Base-by-base conservation (phyloP, 495 filamentous ascomycete genomes). In the Sabuloglossum arenarium region DNA sequence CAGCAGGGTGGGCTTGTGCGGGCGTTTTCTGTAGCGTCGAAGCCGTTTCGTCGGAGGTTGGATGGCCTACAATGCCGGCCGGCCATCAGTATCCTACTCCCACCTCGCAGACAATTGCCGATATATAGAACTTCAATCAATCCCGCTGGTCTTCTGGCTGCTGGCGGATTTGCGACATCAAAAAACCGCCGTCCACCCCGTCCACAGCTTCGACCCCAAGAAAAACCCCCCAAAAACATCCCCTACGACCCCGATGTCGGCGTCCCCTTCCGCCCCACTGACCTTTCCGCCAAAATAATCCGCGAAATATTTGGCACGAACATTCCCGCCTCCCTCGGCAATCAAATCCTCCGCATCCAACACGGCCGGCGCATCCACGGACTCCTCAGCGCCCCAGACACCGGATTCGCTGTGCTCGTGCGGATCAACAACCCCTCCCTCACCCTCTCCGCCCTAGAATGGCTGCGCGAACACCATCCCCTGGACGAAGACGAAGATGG, bases 401-500 rank as follows among this genome's bases (percentile, higher is more conserved):
- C 8, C 10, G 34, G 51, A 19, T 37, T 54, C 16, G 42, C 47
- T 9, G 47, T 16, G 12, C 8, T 53, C n/a, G n/a, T n/a, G n/a
- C n/a, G n/a, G n/a, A n/a, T n/a, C n/a, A n/a, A n/a, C n/a, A n/a
- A 25, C 27, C 19, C 1, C 10, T 6, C 21, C 21, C n/a, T n/a
- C 21, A 39, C 6, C 30, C 50, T 6, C 29, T 69, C 43, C 61
- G 88, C 74, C 0, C 68, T 94, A 53, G 62, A 70, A 47, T 93
- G 84, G 67, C 73, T 95, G 9, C 80, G 88, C 27, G 63, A 66
- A 23, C 72, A 75, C 28, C 75, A 83, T 32, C 80, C 83, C 0
- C 68, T 94, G 5, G 85, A 95, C 56, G 88, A 95, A 63, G 74
- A 89, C 79, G 6, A 57, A 87, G 77, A 45, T 68, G 85, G 31